Evolutionary conservation across 371 early-diverging fungal species (phyloP), one percentile per base, ranked within the genome.

Genomic region (Lichtheimia ornata): DNA sequence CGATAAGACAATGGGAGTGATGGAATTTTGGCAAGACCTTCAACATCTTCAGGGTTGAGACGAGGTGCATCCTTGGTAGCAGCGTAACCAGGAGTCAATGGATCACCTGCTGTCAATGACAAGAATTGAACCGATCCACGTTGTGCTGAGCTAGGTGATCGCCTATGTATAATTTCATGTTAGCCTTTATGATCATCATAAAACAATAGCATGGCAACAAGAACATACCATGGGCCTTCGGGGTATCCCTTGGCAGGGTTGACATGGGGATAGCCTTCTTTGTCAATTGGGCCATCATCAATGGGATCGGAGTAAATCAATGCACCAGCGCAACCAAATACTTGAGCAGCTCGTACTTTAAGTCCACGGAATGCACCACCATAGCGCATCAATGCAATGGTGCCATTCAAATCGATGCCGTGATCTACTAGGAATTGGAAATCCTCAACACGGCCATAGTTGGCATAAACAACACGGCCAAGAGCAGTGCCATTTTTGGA

Each of bases 1-100:
- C 71, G 65, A 70, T 85, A 89, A 3, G 87, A 85, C 14, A 90
- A 70, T 11, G 90, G 90, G 6, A 90, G 67, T 0, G 88, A 85
- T 1, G 90, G 90, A 27, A 90, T 90, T 24, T 64, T 54, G 54
- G 84, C 68, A n/a, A 89, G 61, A 45, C 70, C 81, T 14, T 53
- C 58, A 0, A 80, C 65, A 6, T 87, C 82, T 11, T 78, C 76
- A 20, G 62, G 71, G 2, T 71, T 69, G 17, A 90, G 63, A 43
- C 88, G 75, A 6, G 71, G 70, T 0, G 84, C 83, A 64, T 84
- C 72, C 27, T 74, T 58, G 3, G 78, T 78, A 1, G 88, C 72
- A n/a, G 88, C 74, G 27, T 69, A 76, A 12, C 85, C 86, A 6
- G 88, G 88, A 0, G 90, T 88, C 13, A 81, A 75, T 4, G 90